Base-by-base conservation (phyloP, 2,329 filamentous ascomycete species). In the Decorospora gaudefroyi region DNA sequence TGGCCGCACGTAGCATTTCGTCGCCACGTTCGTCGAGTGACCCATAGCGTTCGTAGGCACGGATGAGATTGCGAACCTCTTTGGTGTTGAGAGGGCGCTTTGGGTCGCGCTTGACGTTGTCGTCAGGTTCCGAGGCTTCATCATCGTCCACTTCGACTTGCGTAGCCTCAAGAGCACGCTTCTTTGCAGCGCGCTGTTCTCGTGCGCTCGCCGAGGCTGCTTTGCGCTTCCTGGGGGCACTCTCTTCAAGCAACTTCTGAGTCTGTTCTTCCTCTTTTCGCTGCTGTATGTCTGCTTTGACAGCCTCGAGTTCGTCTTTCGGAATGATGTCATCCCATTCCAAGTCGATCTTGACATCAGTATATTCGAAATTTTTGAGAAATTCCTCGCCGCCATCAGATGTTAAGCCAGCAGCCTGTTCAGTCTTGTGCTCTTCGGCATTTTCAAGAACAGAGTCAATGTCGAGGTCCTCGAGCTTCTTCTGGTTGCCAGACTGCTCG, bases 251-350 rank as follows among this genome's bases (percentile, higher is more conserved):
- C 32, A 93, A 81, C 60, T 86, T 85, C 17, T 85, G 86, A 1
- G 96, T 82, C 55, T 93, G 95, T 32, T 87, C 84, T 10, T 91
- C 89, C 42, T 96, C 84, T 42, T 88, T 83, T 63, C 87, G 87
- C 68, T 86, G 84, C 57, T 95, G 88, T 62, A 97, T 92, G 36
- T 95, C 89, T 0, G 84, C 85, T 69, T 95, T 96, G 72, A 97
- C 87, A 48, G 85, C 85, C 11, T 91, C 91, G 12, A 99, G 80
- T 62, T 96, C 85, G 6, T 96, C 90, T 47, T 91, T 90, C 0
- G 93, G 95, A 58, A 99, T 97, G 61, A 99, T 99, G 56, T 97
- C 88, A 62, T 99, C 93, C 93, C 93, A 99, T 57, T 95, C 90
- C 17, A 97, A 84, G 54, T 97, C 81, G 48, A 97, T 88, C 73